Evolutionary conservation across 2,329 filamentous ascomycete species (phyloP).

Genomic region (Diaporthe vexans): DNA sequence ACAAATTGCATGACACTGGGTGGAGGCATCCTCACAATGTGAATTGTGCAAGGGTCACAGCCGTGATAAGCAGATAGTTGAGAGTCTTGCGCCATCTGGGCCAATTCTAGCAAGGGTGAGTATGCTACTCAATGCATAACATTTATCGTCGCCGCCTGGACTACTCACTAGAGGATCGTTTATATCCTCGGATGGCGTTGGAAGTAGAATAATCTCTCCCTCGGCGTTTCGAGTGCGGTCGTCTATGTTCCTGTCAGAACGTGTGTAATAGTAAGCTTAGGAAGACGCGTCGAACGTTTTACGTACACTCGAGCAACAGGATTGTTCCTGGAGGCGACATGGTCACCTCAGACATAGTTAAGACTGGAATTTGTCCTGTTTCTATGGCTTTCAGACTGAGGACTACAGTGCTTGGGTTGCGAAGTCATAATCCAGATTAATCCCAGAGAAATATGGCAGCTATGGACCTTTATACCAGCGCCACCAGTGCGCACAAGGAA

Average conservation of each 20-base stretch:
- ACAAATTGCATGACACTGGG: background rate
- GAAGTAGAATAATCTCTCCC: background rate
- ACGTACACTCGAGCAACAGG: background rate
- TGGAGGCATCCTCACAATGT: background rate
- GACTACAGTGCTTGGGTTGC: background rate
- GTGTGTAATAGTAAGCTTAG: background rate
- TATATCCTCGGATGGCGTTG: background rate
- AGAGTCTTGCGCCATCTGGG: background rate
- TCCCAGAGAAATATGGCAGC: background rate
- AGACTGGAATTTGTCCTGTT: background rate
- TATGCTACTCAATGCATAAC: background rate
- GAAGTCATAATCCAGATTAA: background rate
- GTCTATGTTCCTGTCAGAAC: background rate
- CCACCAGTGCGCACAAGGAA: background rate
- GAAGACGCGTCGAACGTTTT: background rate
- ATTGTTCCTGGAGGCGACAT: background rate
- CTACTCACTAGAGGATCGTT: background rate
- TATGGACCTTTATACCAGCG: background rate
- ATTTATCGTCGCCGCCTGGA: background rate
- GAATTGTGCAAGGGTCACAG: background rate
- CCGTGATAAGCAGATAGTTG: background rate
- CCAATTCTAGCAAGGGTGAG: background rate
- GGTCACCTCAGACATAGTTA: background rate
- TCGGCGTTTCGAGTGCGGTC: background rate
- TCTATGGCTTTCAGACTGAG: background rate